Conservation (phyloP, 352 stramenopile genomes). For the Phytophthora melonis region DNA sequence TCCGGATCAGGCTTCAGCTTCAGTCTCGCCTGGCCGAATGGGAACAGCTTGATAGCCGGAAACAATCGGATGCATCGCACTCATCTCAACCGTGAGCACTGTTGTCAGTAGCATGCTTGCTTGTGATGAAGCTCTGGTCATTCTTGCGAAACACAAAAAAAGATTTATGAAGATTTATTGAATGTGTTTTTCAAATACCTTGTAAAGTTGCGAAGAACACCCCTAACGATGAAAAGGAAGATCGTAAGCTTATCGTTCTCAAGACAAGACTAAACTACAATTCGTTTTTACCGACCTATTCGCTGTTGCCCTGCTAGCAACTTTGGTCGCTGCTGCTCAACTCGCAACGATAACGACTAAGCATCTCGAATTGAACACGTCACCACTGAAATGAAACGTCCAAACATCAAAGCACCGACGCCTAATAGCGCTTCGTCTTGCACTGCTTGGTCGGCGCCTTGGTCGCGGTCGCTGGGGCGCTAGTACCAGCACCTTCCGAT, state of each 20-base stretch:
- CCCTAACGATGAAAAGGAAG: too few relatives aligned
- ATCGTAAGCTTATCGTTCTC: too few relatives aligned
- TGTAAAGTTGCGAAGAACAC: too few relatives aligned
- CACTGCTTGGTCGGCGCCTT: slow-evolving; percentile 13
- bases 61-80: neutral
- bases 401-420: neutral
- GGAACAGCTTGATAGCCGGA: neutral
- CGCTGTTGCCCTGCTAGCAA: neutral
- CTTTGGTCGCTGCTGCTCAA: neutral
- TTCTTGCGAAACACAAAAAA: too few relatives aligned
- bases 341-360: neutral
- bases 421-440: slow-evolving; percentile 15
- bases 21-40: neutral
- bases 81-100: neutral
- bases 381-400: slow-evolving; percentile 8
- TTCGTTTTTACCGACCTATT: neutral
- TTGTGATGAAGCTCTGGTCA: too few relatives aligned
- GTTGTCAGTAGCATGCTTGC: too few relatives aligned
- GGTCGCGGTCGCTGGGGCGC: neutral
- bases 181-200: too few relatives aligned
- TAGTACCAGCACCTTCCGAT: neutral
- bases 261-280: neutral
- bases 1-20: slow-evolving; percentile 11
- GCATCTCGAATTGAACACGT: neutral
- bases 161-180: too few relatives aligned